These are phyloP conservation scores for Hsuehochloa calcarea DNA, from an alignment of 176 grass and related monocot genomes.

Conservation along the genomic window DNA sequence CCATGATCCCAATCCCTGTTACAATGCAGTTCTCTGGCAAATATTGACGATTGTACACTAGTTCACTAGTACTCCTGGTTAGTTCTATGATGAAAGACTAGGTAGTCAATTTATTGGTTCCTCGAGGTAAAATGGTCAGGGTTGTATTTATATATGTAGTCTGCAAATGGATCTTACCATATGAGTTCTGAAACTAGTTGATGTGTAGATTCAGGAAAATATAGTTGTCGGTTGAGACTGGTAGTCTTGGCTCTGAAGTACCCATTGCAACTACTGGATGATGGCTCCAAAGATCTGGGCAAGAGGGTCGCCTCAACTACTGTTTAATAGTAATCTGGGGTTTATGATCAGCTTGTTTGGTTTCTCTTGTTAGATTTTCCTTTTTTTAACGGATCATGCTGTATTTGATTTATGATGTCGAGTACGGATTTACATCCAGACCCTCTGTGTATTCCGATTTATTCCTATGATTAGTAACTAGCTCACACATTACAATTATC, in stretches of 20 bases:
- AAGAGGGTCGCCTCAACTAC: neutral
- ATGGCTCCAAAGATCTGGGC: conserved; percentile 30
- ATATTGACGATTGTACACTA: neutral
- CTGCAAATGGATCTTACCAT: neutral
- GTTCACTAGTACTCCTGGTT: neutral
- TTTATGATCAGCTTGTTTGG: neutral
- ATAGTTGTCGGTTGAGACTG: neutral
- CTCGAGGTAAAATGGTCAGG: conserved; percentile 19
- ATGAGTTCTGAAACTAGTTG: neutral
- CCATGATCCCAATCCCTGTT: conserved; percentile 14
- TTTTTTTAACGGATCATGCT: neutral
- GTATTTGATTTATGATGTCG: too few relatives aligned
- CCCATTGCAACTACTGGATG: conserved; percentile 8
- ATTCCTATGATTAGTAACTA: too few relatives aligned
- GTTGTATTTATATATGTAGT: neutral
- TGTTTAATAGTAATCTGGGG: neutral
- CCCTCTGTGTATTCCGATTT: too few relatives aligned
- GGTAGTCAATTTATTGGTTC: neutral
- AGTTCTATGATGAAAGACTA: neutral
- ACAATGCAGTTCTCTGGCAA: neutral
- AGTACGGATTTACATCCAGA: too few relatives aligned
- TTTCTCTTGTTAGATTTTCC: neutral
- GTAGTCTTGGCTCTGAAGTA: conserved; percentile 1
- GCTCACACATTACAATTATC: too few relatives aligned
- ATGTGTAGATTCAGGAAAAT: neutral